These are phyloP conservation scores for Myxozyma udenii DNA, from an alignment of 805 yeast species.

Conservation along the genomic window DNA sequence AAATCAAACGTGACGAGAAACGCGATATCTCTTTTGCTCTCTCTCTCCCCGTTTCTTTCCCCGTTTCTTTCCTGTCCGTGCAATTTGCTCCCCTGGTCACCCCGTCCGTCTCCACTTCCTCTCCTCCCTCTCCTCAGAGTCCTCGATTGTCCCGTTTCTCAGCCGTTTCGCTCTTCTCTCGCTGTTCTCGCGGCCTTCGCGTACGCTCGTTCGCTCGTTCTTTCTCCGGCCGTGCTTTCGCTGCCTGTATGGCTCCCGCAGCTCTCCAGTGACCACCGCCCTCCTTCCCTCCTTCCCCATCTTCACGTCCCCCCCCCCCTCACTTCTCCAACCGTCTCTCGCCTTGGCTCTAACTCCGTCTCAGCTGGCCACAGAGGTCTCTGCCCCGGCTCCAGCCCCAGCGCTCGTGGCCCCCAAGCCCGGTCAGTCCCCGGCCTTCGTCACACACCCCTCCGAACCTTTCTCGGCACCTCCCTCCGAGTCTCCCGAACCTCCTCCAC, in stretches of 20 bases:
- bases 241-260: too few relatives aligned
- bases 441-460: slow-evolving; percentile 5
- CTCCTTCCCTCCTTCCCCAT: neutral
- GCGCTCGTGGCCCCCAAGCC: too few relatives aligned
- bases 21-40: neutral
- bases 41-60: neutral
- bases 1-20: too few relatives aligned
- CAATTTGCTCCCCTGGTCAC: neutral
- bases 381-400: neutral
- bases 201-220: slow-evolving; percentile 7
- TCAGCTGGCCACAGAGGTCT: neutral
- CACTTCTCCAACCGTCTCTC: neutral
- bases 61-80: neutral
- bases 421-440: neutral
- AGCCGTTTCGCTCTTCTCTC: neutral
- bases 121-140: neutral
- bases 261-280: neutral
- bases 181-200: slow-evolving; percentile 1
- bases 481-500: too few relatives aligned
- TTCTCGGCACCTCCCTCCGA: too few relatives aligned
- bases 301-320: neutral
- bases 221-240: too few relatives aligned
- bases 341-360: neutral
- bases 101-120: neutral
- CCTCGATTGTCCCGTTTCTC: neutral